These are phyloP conservation scores for Wickerhamomyces queroliae DNA, from an alignment of 805 yeast genomes.

Conservation along the genomic window DNA sequence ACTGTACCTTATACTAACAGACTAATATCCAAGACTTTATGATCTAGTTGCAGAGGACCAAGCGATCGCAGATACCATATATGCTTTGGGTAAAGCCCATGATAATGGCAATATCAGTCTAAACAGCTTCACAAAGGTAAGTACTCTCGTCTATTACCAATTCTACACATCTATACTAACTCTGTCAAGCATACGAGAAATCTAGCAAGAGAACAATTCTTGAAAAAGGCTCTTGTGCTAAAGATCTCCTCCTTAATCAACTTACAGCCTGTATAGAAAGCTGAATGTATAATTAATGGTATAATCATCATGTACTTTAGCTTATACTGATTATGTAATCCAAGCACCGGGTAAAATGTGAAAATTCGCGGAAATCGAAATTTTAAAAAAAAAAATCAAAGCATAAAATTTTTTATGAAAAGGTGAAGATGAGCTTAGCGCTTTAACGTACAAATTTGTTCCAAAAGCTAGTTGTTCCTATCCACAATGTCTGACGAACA, in stretches of 20 bases:
- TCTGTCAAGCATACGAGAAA: constrained; percentile 32
- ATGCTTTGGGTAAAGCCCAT: constrained; percentile 50
- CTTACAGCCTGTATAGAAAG: constrained; percentile 1
- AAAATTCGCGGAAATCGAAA: not conserved
- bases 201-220: constrained; percentile 60
- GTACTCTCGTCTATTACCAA: no score
- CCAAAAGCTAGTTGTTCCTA: not conserved
- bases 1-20: constrained; percentile 2
- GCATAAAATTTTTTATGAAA: not conserved
- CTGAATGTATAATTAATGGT: no score
- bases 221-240: constrained; percentile 39
- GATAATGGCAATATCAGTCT: constrained; percentile 40
- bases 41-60: constrained; percentile 57
- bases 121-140: constrained; percentile 32
- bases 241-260: constrained; percentile 27
- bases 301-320: no score
- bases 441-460: not conserved
- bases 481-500: constrained; percentile 54
- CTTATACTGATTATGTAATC: no score
- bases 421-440: not conserved
- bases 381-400: not conserved
- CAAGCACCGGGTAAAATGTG: not conserved
- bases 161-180: no score
- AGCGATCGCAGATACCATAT: constrained; percentile 66
- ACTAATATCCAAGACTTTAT: constrained; percentile 30